These are phyloP conservation scores for Pythium periplocum DNA, from an alignment of 352 stramenopile species.

Conservation along the genomic window DNA sequence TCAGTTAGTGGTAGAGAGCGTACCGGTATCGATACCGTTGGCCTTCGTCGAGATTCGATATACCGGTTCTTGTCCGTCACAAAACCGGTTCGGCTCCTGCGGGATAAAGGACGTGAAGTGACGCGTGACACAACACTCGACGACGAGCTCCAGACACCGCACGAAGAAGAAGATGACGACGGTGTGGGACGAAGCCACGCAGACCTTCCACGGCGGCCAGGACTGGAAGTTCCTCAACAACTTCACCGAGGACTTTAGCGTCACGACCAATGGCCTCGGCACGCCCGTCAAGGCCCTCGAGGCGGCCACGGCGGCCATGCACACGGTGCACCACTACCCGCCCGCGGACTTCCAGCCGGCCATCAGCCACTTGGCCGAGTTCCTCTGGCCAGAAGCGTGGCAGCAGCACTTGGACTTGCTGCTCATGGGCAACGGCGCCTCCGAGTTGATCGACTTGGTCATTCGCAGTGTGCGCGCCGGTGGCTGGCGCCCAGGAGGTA, in stretches of 20 bases:
- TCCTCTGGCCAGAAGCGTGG: constrained; percentile 69
- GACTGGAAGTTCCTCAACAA: constrained; percentile 89
- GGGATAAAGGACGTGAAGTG: no score
- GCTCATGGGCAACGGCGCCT: constrained; percentile 81
- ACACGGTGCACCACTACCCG: constrained; percentile 87
- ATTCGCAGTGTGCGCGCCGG: constrained; percentile 75
- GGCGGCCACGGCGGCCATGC: constrained; percentile 63
- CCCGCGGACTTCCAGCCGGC: constrained; percentile 88
- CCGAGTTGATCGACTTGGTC: constrained; percentile 84
- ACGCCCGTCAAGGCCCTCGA: constrained; percentile 66
- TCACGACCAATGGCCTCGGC: constrained; percentile 86
- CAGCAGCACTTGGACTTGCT: constrained; percentile 58
- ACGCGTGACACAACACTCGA: no score
- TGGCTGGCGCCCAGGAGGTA: constrained; percentile 69
- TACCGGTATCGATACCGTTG: no score
- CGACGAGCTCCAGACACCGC: background rate
- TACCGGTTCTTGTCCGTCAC: no score
- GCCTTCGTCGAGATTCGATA: no score
- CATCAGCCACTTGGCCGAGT: constrained; percentile 83
- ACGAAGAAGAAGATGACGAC: constrained; percentile 1
- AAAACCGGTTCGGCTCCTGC: no score
- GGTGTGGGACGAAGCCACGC: constrained; percentile 76
- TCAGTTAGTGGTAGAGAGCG: no score
- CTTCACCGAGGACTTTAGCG: constrained; percentile 88
- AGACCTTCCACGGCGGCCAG: constrained; percentile 90